Evolutionary conservation across 2,329 filamentous ascomycete genomes (phyloP).

Genomic region (Arthrobotrys conoides): DNA sequence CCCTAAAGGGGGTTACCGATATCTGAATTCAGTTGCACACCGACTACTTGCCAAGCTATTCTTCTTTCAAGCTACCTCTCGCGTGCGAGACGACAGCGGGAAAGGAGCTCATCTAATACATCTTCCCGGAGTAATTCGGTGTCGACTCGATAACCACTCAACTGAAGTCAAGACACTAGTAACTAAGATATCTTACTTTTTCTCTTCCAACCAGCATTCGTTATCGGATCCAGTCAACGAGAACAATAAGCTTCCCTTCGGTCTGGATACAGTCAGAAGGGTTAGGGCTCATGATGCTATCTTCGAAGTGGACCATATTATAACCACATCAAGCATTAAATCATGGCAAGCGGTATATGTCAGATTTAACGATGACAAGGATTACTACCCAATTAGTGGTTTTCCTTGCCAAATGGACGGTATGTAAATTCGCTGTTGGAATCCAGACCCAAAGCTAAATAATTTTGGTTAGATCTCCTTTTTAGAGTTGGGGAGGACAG

Average conservation of each 20-base stretch:
- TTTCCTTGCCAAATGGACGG: not conserved
- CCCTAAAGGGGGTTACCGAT: not conserved
- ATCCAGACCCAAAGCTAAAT: not conserved
- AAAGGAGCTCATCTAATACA: not conserved
- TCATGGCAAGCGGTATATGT: constrained; percentile 5
- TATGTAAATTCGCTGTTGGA: not conserved
- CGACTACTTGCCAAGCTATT: constrained; percentile 10
- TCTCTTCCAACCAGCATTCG: constrained; percentile 2
- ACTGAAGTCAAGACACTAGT: not conserved
- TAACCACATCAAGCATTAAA: not conserved
- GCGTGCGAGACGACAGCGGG: not conserved
- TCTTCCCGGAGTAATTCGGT: not conserved
- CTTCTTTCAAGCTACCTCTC: constrained; percentile 6
- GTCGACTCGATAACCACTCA: constrained; percentile 1
- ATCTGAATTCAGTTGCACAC: constrained; percentile 1
- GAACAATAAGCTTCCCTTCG: not conserved
- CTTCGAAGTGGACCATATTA: not conserved
- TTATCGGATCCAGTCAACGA: not conserved
- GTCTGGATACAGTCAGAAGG: not conserved
- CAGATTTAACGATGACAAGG: not conserved
- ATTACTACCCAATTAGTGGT: not conserved
- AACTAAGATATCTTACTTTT: constrained; percentile 2
- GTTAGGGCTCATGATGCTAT: not conserved
- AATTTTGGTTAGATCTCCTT: not conserved
- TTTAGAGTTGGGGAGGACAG: not conserved